Base-by-base conservation (phyloP, 805 yeast species). In the Yamadazyma insecticola region DNA sequence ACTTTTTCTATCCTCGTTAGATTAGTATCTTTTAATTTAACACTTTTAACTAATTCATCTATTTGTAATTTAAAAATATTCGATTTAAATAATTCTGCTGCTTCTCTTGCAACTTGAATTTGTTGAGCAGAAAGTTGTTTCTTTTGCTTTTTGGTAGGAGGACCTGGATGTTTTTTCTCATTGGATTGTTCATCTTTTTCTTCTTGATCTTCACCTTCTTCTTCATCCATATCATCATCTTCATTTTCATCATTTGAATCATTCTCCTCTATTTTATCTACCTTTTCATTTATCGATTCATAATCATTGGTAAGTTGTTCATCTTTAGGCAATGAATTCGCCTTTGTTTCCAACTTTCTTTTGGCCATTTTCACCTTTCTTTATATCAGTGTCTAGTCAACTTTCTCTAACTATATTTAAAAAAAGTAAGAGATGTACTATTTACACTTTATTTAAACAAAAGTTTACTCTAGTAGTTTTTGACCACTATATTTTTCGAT, bases 31-130 rank as follows among this genome's bases (percentile, higher is more conserved):
- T 83, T 83, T 24, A 89, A 55, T 45, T 76, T 74, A 24, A 90
- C 74, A 56, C 90, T 97, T 44, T 76, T 74, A 45, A 92, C 63
- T 24, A 92, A 65, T 53, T 89, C 97, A 58, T 89, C 97, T 39
- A 92, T 88, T 62, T 92, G 96, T 36, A 92, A 60, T 56, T 92
- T 92, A 77, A 92, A 90, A 33, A 92, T 88, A 57, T 89, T 92
- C 6, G 96, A 87, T 51, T 89, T 87, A 76, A 89, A 92, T 27
- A 90, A 63, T 55, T 89, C 97, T 1, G 95, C 92, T 1, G 97
- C 85, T 55, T 89, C 97, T 47, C 95, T 73, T 1, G 96, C 96
- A 2, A 83, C 72, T 47, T 90, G 96, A 27, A 90, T 78, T 36
- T 92, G 96, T 45, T 86, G 89, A 0, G 92, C 78, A 0, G 83